Evolutionary conservation across 148 eudicot genomes (phyloP).

Genomic region (Fagopyrum esculentum): DNA sequence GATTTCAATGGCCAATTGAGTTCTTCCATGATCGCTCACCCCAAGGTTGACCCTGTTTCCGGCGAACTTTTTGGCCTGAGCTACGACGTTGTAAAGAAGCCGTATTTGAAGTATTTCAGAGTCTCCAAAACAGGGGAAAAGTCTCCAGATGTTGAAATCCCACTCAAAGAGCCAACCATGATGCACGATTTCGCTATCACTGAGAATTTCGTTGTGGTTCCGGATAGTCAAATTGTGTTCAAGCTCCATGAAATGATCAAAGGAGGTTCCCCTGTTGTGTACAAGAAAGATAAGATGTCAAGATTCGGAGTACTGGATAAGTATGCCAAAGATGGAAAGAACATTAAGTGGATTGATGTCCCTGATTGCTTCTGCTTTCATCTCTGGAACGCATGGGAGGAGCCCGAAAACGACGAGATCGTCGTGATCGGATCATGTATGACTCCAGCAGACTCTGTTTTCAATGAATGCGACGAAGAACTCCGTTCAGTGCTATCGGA

Average conservation of each 20-base stretch:
- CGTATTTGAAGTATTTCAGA: constrained; percentile 30
- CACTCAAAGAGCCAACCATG: constrained; percentile 30
- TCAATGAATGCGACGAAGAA: constrained; percentile 33
- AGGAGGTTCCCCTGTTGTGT: constrained; percentile 37
- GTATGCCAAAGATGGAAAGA: constrained; percentile 15
- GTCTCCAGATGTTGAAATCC: constrained; percentile 28
- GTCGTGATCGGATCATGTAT: constrained; percentile 44
- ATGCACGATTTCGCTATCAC: constrained; percentile 46
- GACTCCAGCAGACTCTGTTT: constrained; percentile 42
- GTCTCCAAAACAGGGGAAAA: constrained; percentile 23
- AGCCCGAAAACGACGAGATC: constrained; percentile 31
- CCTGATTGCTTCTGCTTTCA: constrained; percentile 41
- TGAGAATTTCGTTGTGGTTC: constrained; percentile 33
- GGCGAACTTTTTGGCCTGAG: constrained; percentile 31
- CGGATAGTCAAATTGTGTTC: constrained; percentile 37
- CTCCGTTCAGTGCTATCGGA: constrained; percentile 24
- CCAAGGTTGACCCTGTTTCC: constrained; percentile 33
- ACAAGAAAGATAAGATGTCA: constrained; percentile 24
- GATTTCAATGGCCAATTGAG: constrained; percentile 23
- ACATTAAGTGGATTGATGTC: constrained; percentile 27
- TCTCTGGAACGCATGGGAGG: constrained; percentile 43
- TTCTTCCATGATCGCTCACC: constrained; percentile 37
- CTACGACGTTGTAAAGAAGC: constrained; percentile 36
- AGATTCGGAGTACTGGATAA: constrained; percentile 31
- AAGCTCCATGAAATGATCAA: constrained; percentile 34